Conservation (phyloP, 2,329 filamentous ascomycete species). For the Berkeleyomyces basicola region DNA sequence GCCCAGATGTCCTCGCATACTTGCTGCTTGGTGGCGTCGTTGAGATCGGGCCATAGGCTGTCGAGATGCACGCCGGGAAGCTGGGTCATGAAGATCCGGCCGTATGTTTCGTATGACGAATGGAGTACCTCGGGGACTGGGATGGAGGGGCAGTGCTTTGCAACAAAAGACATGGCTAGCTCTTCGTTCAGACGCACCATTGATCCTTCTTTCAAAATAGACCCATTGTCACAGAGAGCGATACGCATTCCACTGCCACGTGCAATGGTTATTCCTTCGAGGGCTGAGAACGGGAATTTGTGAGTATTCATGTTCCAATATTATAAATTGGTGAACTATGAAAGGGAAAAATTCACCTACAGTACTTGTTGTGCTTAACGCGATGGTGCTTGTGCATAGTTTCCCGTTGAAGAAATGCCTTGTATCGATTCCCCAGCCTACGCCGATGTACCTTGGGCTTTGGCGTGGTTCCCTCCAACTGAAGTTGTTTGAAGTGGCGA, state of each 20-base stretch:
- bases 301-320: background rate
- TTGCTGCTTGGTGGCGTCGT: background rate
- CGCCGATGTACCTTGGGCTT: background rate
- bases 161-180: conserved; percentile 1
- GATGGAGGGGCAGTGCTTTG: background rate
- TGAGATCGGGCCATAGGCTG: background rate
- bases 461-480: background rate
- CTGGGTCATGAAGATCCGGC: conserved; percentile 5
- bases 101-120: background rate
- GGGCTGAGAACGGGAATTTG: background rate
- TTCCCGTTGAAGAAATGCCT: background rate
- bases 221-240: background rate
- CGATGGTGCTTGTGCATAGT: background rate
- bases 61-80: background rate
- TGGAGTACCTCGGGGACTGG: background rate
- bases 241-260: background rate
- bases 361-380: background rate
- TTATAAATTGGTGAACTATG: background rate
- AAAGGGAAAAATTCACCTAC: background rate
- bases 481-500: background rate
- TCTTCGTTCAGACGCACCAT: conserved; percentile 1
- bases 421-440: background rate
- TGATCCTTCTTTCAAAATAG: conserved; percentile 1
- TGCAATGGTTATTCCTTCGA: background rate
- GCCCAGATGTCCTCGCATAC: conserved; percentile 2